Percentiles rank a stretch among this genome's conserved stretches.
These are phyloP conservation scores for Tricholoma matsutake DNA, from an alignment of 768 basidiomycete species.

Conservation along the genomic window DNA sequence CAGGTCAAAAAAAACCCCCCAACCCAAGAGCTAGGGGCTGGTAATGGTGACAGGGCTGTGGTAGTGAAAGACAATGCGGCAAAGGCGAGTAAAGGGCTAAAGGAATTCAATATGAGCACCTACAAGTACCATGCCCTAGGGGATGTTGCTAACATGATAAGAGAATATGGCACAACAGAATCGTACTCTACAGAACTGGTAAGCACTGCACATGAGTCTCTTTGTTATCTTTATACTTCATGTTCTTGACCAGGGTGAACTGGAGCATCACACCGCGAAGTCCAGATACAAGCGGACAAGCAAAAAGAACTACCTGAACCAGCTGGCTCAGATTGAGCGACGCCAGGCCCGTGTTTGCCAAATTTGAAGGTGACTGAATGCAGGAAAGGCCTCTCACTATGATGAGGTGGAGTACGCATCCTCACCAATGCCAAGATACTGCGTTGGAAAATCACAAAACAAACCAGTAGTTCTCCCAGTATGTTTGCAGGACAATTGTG, in stretches of 20 bases:
- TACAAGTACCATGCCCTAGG: background rate
- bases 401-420: background rate
- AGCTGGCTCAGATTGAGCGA: slow-evolving; percentile 2
- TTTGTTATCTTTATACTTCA: too few relatives aligned
- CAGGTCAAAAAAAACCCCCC: too few relatives aligned
- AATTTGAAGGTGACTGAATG: background rate
- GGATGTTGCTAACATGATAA: background rate
- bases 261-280: background rate
- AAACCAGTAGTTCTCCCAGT: background rate
- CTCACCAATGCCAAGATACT: background rate
- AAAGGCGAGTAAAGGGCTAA: too few relatives aligned
- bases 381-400: background rate
- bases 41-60: too few relatives aligned
- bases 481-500: background rate
- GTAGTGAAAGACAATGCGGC: too few relatives aligned
- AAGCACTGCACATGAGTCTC: too few relatives aligned
- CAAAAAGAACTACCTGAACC: background rate
- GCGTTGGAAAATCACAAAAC: background rate
- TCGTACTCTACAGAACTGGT: too few relatives aligned
- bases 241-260: too few relatives aligned
- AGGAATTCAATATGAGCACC: background rate
- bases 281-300: slow-evolving; percentile 1
- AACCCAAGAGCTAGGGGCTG: too few relatives aligned
- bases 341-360: background rate
- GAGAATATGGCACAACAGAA: background rate